phyloP scores from a whole-genome alignment of 306 rosid species.

The Cicer chorassanicum region DNA sequence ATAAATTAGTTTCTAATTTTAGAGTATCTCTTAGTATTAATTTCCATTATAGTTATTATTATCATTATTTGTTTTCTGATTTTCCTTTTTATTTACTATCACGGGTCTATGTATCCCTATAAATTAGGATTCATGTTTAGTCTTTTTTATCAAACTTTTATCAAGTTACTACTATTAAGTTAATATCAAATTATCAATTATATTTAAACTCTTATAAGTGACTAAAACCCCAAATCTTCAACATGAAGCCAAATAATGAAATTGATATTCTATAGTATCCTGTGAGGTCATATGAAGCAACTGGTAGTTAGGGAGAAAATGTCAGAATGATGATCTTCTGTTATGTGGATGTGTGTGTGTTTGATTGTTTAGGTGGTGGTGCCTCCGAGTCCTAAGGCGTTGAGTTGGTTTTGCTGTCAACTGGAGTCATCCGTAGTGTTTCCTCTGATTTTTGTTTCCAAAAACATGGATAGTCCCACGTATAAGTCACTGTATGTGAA shows the following conservation, averaged over 20 bases:
- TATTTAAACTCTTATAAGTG: neutral
- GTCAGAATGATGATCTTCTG: neutral
- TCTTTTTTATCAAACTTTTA: neutral
- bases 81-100: neutral
- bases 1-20: too few species aligned
- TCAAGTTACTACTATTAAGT: neutral
- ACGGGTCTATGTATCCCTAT: neutral
- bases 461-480: slow-evolving; percentile 57
- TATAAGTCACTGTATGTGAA: slow-evolving; percentile 65
- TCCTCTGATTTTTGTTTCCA: slow-evolving; percentile 77
- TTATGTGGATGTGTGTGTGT: slow-evolving; percentile 38
- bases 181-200: neutral
- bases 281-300: slow-evolving; percentile 9
- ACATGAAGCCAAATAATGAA: slow-evolving; percentile 19
- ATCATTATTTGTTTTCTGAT: neutral
- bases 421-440: slow-evolving; percentile 66
- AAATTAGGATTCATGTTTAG: neutral
- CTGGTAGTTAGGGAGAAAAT: neutral
- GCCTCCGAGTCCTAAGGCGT: slow-evolving; percentile 85
- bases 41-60: neutral
- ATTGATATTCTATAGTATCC: slow-evolving; percentile 6
- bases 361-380: slow-evolving; percentile 68
- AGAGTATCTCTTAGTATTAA: neutral
- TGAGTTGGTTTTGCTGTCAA: slow-evolving; percentile 81
- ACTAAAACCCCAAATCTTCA: neutral